Conservation (phyloP, 805 yeast species). For the Grigorovia jiainica region DNA sequence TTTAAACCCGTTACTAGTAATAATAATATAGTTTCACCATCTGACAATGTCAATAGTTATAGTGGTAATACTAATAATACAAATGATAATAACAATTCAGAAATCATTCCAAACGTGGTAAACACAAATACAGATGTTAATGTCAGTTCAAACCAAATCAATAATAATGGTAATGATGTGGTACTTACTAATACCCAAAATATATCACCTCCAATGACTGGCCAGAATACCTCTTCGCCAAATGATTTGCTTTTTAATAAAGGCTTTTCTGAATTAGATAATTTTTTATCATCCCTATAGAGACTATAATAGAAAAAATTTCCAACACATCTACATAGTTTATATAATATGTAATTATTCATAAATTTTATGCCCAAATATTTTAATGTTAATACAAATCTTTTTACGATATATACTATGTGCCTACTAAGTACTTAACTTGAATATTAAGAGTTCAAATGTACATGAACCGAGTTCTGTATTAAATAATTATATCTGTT, state of each 20-base stretch:
- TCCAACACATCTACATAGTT: neutral
- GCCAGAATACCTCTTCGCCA: conserved; percentile 15
- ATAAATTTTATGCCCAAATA: neutral
- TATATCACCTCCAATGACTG: neutral
- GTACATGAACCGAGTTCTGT: too few species aligned
- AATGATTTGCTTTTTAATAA: conserved; percentile 17
- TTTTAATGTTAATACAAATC: neutral
- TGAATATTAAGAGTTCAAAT: too few species aligned
- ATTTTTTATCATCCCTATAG: conserved; percentile 22
- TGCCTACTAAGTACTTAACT: too few species aligned
- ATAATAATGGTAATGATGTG: neutral
- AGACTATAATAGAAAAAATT: neutral
- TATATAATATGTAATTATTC: neutral
- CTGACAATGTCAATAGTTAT: neutral
- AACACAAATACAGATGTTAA: neutral
- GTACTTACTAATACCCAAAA: neutral
- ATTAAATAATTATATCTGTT: too few species aligned
- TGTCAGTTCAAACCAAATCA: neutral
- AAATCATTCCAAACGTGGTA: neutral
- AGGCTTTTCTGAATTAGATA: conserved; percentile 24
- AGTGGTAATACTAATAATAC: neutral
- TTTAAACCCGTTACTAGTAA: neutral
- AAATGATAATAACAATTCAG: neutral
- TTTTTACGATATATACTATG: too few species aligned
- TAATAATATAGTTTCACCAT: neutral